Base-by-base conservation (phyloP, 2,329 filamentous ascomycete genomes). In the Camillea tinctor region DNA sequence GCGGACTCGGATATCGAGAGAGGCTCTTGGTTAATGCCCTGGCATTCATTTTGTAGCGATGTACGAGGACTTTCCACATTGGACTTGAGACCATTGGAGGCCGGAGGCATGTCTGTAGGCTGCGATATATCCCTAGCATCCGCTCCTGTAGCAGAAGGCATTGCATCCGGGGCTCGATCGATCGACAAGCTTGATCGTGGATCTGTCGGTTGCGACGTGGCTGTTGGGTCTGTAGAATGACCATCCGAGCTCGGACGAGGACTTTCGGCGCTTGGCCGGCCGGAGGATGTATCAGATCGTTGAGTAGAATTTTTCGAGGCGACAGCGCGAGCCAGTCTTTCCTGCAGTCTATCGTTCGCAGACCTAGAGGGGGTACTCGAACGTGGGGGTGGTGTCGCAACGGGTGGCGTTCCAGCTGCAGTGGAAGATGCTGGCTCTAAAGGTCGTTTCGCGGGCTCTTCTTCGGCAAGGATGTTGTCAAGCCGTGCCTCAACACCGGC, bases 401-500 rank as follows among this genome's bases (percentile, higher is more conserved):
- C 63, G 75, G 55, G 68, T 59, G 67, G 60, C n/a, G 64, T 56
- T 44, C 68, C 54, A 24, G 62, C 52, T 36, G 72, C 64, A 24
- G 72, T 64, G 40, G 70, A 67, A 48, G 70, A 72, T 57, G 71
- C 58, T n/a, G 70, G 71, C 57, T 72, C 70, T 19, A 48, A 79
- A 30, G 74, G 67, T 60, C 76, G 77, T 58, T 76, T 79, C 55
- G 76, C 75, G 30, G 75, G 74, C 53, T 89, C 87, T 58, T 91
- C 88, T 66, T 97, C 93, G 57, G 92, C 88, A 62, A 99, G 84
- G 60, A 99, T 96, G 54, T 86, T 93, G 75, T 99, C 95, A 61
- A 99, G 84, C 50, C 91, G 88, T 61, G 93, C 96, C 78, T 99
- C 95, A 60, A 99, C 90, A 62, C 93, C 93, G 57, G 93, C 93